phyloP scores from a whole-genome alignment of 2,329 filamentous ascomycete species.

The Macrophomina pseudophaseolina region DNA sequence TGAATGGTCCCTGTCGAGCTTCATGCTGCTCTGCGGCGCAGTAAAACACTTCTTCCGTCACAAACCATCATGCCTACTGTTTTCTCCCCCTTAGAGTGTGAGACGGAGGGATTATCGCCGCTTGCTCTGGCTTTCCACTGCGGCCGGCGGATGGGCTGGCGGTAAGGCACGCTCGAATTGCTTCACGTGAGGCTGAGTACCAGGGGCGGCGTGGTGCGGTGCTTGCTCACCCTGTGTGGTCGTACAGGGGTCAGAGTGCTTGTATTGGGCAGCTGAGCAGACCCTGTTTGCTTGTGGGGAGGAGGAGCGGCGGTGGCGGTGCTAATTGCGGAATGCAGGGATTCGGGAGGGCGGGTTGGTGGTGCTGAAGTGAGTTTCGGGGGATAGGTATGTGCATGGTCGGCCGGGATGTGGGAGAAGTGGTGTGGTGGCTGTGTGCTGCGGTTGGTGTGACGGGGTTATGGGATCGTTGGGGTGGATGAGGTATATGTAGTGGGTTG shows the following conservation, averaged over 20 bases:
- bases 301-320: background rate
- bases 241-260: background rate
- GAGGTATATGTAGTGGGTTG: constrained; percentile 2
- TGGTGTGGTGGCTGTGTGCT: background rate
- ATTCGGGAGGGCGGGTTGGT: background rate
- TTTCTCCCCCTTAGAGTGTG: background rate
- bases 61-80: background rate
- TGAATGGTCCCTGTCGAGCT: background rate
- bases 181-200: background rate
- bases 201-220: background rate
- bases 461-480: background rate
- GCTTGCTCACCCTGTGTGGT: background rate
- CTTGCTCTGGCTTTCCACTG: no score
- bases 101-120: background rate
- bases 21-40: constrained; percentile 14
- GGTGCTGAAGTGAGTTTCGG: constrained; percentile 12
- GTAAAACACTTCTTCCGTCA: background rate
- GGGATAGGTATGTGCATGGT: background rate
- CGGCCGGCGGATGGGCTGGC: background rate
- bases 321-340: background rate
- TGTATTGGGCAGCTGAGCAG: no score
- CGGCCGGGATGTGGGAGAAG: background rate
- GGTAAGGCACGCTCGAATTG: background rate
- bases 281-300: no score
- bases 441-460: constrained; percentile 3